Base-by-base conservation (phyloP, 768 basidiomycete genomes). In the Suillus subluteus region DNA sequence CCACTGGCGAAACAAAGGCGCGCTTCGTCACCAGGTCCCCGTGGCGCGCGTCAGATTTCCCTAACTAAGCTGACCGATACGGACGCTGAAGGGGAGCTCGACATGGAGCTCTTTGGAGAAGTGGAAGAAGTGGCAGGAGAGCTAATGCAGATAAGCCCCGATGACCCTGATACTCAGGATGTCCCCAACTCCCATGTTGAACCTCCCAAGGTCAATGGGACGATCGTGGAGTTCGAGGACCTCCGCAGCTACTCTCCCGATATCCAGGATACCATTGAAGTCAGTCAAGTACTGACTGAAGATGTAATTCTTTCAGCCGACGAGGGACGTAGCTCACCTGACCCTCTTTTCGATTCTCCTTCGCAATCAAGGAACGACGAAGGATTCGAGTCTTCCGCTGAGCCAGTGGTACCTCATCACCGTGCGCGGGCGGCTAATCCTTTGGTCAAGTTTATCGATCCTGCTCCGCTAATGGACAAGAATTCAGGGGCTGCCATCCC, bases 351-450 rank as follows among this genome's bases (percentile, higher is more conserved):
- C 40, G 73, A 74, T 61, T 76, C 78, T 15, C 67, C 76, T 8
- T 52, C 68, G 30, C 44, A 26, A 21, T 7, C 38, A 58, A 55
- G 69, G 46, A 70, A 69, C 16, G 61, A 65, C 55, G 38, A 41
- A 7, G 52, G 56, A 5, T 69, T 70, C 66, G 38, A 4, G 56
- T 67, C 67, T 18, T 12, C 66, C 41, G 63, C 26, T 18, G 68
- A 61, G 1, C 9, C 66, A 3, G 35, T 30, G 6, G 55, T 77
- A 6, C 79, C 79, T 30, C 68, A 68, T 7, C 88, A 88, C 73
- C 84, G 84, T 64, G 77, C 74, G 1, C 83, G 87, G 54, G 78
- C 75, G 16, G 80, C 81, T 21, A 86, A 88, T 32, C 87, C 90
- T 18, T 79, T 80, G 5, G 82, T 90, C 23, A 86, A 86, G 69